phyloP scores from a whole-genome alignment of 129 eudicot species.

The Flaveria robusta region DNA sequence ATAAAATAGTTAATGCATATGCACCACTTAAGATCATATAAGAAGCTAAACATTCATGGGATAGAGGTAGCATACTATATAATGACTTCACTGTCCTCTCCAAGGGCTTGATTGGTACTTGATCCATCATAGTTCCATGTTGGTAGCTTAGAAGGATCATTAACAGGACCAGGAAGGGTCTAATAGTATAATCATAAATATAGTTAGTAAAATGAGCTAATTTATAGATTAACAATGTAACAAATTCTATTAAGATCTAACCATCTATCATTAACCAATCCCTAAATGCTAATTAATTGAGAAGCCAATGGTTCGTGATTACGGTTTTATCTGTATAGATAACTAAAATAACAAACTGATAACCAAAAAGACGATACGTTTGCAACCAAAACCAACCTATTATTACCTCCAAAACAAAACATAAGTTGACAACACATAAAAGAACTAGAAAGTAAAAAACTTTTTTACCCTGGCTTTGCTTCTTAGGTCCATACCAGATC shows the following conservation, averaged over 20 bases:
- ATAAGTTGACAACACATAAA: not conserved
- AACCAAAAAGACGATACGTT: not conserved
- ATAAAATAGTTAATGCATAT: not conserved
- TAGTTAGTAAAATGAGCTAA: not conserved
- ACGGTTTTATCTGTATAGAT: no score
- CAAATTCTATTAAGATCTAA: not conserved
- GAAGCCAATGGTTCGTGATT: no score
- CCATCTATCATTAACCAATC: not conserved
- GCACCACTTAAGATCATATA: not conserved
- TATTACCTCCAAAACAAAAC: not conserved
- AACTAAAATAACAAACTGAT: no score
- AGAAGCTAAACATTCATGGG: not conserved
- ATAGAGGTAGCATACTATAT: constrained; percentile 44
- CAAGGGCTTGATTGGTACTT: constrained; percentile 80
- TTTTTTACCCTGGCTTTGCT: constrained; percentile 78
- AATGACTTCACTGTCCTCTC: constrained; percentile 82
- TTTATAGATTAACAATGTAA: not conserved
- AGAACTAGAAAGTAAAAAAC: not conserved
- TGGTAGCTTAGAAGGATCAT: constrained; percentile 73
- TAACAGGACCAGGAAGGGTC: constrained; percentile 64
- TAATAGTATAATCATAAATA: constrained; percentile 18
- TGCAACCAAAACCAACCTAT: not conserved
- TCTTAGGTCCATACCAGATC: constrained; percentile 72
- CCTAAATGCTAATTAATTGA: not conserved
- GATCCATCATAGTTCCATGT: constrained; percentile 90